Evolutionary conservation across 805 yeast species (phyloP), one percentile per base, ranked within the genome.

Genomic region (Lachancea sp.): DNA sequence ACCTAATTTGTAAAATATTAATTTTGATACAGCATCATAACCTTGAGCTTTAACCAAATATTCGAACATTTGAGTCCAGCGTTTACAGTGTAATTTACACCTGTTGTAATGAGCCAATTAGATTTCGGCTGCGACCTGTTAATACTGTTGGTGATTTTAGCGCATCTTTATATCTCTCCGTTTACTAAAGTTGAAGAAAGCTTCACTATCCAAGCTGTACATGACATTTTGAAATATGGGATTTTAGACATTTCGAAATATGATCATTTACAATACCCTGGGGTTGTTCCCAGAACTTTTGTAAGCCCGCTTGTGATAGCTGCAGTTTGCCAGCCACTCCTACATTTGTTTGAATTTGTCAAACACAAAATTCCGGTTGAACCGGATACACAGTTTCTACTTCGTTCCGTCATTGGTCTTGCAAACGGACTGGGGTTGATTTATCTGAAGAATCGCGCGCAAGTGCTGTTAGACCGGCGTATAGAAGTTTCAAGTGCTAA

Each of bases 111-210:
- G 33, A 12, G 24, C 21, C 26, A 21, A 36, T 36, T n/a, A 24
- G 13, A 21, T 8, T 28, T 6, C 18, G 30, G 22, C 23, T 24
- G 33, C 29, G 29, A 39, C 22, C 51, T 66, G 6, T 42, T 65
- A 5, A 58, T 81, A 12, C 45, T 83, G 16, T 67, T 63, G 3
- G 57, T 72, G 5, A 69, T 83, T 8, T 57, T 69, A 2, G 61
- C 63, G 34, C 78, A 80, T 55, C 50, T 83, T 45, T 47, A 67
- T 8, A 51, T 74, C 1, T 72, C 96, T 0, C 97, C 96, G 0
- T 86, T 67, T 61, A 82, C 97, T 1, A 90, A 90, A 62, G 96
- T 90, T 0, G 97, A 90, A 58, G 97, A 90, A 59, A 85, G 96
- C 21, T 90, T 90, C 69, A 85, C 81, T 51, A 67, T 85, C 33